Evolutionary conservation across 2,329 filamentous ascomycete species (phyloP).

Genomic region (Scedosporium aurantiacum): DNA sequence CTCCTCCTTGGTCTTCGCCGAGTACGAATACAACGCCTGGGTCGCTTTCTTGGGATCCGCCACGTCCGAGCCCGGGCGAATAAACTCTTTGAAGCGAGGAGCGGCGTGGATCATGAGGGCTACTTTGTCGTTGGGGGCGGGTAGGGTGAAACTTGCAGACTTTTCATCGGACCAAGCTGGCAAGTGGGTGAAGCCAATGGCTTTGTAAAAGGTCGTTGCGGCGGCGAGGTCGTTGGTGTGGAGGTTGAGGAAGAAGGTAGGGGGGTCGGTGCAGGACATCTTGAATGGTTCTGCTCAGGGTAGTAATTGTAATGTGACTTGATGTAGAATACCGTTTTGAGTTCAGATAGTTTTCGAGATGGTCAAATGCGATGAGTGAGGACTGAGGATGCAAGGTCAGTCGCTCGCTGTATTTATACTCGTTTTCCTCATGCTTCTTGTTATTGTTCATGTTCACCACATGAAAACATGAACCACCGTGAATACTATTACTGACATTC

Average conservation of each 20-base stretch:
- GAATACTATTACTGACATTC: too few species aligned
- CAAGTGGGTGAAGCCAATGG: slow-evolving; percentile 9
- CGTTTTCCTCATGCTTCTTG: too few species aligned
- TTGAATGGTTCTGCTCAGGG: not conserved
- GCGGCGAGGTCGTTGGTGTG: not conserved
- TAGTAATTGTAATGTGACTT: too few species aligned
- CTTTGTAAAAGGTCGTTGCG: slow-evolving; percentile 9
- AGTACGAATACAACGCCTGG: slow-evolving; percentile 11
- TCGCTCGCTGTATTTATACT: too few species aligned
- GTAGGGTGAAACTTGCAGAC: slow-evolving; percentile 11
- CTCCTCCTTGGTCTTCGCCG: slow-evolving; percentile 10
- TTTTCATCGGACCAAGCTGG: slow-evolving; percentile 10
- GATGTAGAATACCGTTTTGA: too few species aligned
- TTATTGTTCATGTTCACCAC: too few species aligned
- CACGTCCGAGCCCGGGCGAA: slow-evolving; percentile 11
- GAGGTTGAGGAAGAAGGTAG: slow-evolving; percentile 9
- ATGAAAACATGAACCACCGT: too few species aligned
- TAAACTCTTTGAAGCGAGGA: slow-evolving; percentile 12
- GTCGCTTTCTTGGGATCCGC: slow-evolving; percentile 11
- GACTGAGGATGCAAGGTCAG: too few species aligned
- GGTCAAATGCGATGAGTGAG: too few species aligned
- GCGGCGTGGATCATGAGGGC: slow-evolving; percentile 14
- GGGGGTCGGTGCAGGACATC: not conserved
- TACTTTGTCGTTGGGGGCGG: slow-evolving; percentile 12
- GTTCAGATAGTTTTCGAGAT: too few species aligned